Conservation (phyloP, 164 flowering plant species). For the Sextonia rubra region DNA sequence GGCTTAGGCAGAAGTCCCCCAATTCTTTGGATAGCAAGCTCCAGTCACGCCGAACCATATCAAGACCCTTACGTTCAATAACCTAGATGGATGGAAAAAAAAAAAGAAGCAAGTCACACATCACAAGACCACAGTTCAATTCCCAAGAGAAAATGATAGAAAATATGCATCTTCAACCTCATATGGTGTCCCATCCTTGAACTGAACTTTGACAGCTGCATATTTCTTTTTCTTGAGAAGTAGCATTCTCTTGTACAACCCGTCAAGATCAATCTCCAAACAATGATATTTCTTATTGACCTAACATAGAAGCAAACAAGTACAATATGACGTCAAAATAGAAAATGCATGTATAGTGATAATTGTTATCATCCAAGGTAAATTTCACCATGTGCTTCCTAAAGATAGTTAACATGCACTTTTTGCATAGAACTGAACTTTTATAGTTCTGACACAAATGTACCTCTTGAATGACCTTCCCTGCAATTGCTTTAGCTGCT, state of each 20-base stretch:
- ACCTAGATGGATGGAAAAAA: slow-evolving; percentile 38
- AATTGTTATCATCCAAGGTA: background rate
- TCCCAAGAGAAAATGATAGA: background rate
- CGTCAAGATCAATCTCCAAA: slow-evolving; percentile 95
- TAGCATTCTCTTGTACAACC: slow-evolving; percentile 95
- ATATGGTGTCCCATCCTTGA: slow-evolving; percentile 64
- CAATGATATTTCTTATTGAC: slow-evolving; percentile 89
- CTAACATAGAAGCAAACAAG: slow-evolving; percentile 24
- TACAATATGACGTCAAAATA: background rate
- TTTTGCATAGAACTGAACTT: background rate
- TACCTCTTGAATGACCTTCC: slow-evolving; percentile 88
- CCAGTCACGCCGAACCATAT: slow-evolving; percentile 99
- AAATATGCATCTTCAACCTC: slow-evolving; percentile 45
- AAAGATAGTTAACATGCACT: background rate
- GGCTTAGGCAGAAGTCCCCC: slow-evolving; percentile 85
- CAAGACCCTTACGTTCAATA: slow-evolving; percentile 98
- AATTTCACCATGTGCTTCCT: background rate
- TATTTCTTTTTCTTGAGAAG: slow-evolving; percentile 98
- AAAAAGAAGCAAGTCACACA: background rate
- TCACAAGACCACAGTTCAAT: slow-evolving; percentile 1
- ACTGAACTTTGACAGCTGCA: slow-evolving; percentile 91
- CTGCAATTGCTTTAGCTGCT: slow-evolving; percentile 73
- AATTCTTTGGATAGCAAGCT: slow-evolving; percentile 87
- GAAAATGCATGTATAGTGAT: background rate
- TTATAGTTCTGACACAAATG: background rate